A percentile compares a stretch with the other conserved stretches of the same genome.
These are phyloP conservation scores for Sarcomyxa edulis DNA, from an alignment of 768 basidiomycete species.

Conservation along the genomic window DNA sequence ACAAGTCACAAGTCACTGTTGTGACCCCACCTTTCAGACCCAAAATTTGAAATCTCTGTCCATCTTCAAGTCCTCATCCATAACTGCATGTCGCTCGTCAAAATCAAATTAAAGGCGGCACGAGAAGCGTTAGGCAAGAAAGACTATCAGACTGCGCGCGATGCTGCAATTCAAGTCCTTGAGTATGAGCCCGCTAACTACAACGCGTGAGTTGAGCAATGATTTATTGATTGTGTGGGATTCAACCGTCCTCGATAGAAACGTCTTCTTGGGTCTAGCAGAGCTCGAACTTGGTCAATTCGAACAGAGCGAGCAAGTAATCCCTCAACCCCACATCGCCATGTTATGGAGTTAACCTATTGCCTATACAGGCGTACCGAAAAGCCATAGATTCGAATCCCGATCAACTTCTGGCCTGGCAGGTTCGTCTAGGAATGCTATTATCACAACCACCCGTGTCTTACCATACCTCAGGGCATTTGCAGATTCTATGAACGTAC, in stretches of 20 bases:
- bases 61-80: slow-evolving; percentile 8
- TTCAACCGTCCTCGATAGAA: slow-evolving; percentile 36
- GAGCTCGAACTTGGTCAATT: slow-evolving; percentile 66
- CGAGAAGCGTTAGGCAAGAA: slow-evolving; percentile 74
- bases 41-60: too few species aligned
- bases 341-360: not conserved
- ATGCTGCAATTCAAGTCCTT: slow-evolving; percentile 60
- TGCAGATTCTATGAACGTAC: slow-evolving; percentile 65
- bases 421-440: slow-evolving; percentile 48
- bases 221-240: not conserved
- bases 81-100: slow-evolving; percentile 51
- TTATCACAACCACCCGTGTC: slow-evolving; percentile 5
- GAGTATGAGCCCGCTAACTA: slow-evolving; percentile 82
- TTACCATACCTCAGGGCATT: slow-evolving; percentile 51
- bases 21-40: too few species aligned
- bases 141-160: slow-evolving; percentile 63
- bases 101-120: slow-evolving; percentile 73
- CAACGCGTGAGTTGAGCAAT: slow-evolving; percentile 60
- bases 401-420: slow-evolving; percentile 75
- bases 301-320: slow-evolving; percentile 84
- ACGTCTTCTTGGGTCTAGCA: slow-evolving; percentile 83
- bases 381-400: slow-evolving; percentile 71
- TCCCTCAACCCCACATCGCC: slow-evolving; percentile 12
- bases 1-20: too few species aligned
- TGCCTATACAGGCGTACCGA: slow-evolving; percentile 55